These are phyloP conservation scores for Hibiscus syriacus DNA, from an alignment of 345 rosid genomes.

Conservation along the genomic window DNA sequence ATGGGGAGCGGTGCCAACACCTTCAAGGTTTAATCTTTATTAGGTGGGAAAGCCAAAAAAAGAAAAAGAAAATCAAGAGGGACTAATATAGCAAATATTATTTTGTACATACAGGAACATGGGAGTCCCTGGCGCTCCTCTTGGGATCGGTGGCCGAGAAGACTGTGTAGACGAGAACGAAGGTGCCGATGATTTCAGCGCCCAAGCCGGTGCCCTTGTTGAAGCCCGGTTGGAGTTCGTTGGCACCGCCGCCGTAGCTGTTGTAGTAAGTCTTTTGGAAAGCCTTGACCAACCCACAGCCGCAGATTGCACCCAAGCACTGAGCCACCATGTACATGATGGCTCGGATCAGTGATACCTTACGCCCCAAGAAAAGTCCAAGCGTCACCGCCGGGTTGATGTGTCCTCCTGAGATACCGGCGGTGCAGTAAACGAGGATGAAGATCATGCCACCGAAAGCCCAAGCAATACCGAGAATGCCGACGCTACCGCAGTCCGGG, in stretches of 20 bases:
- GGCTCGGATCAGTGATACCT: too few relatives aligned
- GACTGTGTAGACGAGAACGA: too few relatives aligned
- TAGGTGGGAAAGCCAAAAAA: neutral
- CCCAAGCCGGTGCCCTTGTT: constrained; percentile 58
- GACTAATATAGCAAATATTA: too few relatives aligned
- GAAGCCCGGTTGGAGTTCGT: constrained; percentile 35
- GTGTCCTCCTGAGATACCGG: too few relatives aligned
- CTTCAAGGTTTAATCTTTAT: constrained; percentile 19
- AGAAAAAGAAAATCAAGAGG: neutral
- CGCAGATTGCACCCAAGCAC: too few relatives aligned
- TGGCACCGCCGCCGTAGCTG: constrained; percentile 56
- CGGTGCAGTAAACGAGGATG: too few relatives aligned
- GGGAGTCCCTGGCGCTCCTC: constrained; percentile 68
- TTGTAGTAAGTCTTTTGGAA: constrained; percentile 54
- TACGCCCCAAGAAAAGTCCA: too few relatives aligned
- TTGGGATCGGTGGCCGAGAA: constrained; percentile 75
- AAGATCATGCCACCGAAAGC: constrained; percentile 97
- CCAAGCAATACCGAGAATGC: constrained; percentile 87
- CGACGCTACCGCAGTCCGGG: constrained; percentile 80
- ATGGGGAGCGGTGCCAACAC: constrained; percentile 94
- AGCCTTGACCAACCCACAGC: too few relatives aligned
- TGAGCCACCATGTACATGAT: too few relatives aligned
- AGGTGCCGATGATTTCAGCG: too few relatives aligned
- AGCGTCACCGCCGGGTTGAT: too few relatives aligned
- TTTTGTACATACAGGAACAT: constrained; percentile 61